Base-by-base conservation (phyloP, 345 rosid species). In the Cochlearia excelsa region DNA sequence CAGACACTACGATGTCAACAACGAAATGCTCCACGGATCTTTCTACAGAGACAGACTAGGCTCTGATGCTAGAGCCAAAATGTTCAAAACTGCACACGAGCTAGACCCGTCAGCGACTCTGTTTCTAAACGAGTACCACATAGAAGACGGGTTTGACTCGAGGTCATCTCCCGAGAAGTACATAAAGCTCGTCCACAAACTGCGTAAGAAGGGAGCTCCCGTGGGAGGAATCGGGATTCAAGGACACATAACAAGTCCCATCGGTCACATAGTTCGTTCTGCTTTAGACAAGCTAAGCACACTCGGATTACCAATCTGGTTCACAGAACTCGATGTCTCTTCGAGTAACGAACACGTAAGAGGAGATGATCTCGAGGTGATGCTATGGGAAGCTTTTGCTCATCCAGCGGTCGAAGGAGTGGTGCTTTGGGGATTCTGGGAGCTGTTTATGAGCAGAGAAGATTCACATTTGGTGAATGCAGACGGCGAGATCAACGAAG, bases 401-500 rank as follows among this genome's bases (percentile, higher is more conserved):
- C 99, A 93, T 54, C 99, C 97, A 0, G 84, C 97, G 0, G 90
- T 89, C 52, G 95, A 89, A 57, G 99, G 99, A n/a, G 68, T 89
- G 43, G 74, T 93, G 95, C 81, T 93, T 51, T 93, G 99, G 99
- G 99, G 99, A 34, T 89, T 93, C 50, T 89, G 99, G 99, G 97
- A 93, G 84, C 61, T 85, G 76, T 89, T 81, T 75, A 81, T 88
- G 98, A 82, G 94, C 75, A 71, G 98, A 61, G 75, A 81, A 42
- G 65, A 79, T 55, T 68, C 94, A 2, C 91, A 87, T 64, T 70
- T 93, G 83, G 97, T 93, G 26, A 63, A 85, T 38, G 99, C 95
- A 0, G 95, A 93, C 67, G 99, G 99, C 6, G 85, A 89, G n/a
- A 30, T 89, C 54, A 93, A 87, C 58, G 88, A 81, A 65, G 81